Conservation (phyloP, 805 yeast species). For the Lachancea dasiensis region DNA sequence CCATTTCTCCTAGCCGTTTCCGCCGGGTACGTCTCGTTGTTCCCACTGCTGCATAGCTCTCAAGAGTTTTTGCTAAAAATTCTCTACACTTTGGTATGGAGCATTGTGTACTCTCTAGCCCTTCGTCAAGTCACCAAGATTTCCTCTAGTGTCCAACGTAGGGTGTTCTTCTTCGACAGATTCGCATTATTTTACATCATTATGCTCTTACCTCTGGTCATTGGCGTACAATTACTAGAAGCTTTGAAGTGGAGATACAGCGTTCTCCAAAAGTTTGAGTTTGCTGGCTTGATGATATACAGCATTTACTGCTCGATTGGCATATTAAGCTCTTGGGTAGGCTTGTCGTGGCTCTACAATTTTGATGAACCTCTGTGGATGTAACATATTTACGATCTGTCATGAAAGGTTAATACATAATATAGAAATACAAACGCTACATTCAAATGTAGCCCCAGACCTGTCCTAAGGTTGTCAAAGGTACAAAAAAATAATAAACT, state of each 20-base stretch:
- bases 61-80: conserved; percentile 76
- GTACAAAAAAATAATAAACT: too few relatives aligned
- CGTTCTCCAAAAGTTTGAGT: conserved; percentile 56
- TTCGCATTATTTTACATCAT: conserved; percentile 59
- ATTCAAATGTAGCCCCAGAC: neutral
- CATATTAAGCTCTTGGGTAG: conserved; percentile 79
- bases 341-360: conserved; percentile 82
- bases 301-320: conserved; percentile 88
- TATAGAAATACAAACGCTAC: conserved; percentile 4
- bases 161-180: conserved; percentile 66
- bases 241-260: conserved; percentile 50
- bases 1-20: conserved; percentile 67
- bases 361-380: conserved; percentile 71
- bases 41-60: conserved; percentile 78
- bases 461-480: too few relatives aligned
- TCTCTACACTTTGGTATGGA: conserved; percentile 78
- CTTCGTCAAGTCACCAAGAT: conserved; percentile 59
- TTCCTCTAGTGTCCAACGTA: conserved; percentile 36
- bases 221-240: conserved; percentile 42
- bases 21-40: conserved; percentile 80
- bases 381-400: conserved; percentile 4
- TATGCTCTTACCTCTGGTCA: conserved; percentile 61
- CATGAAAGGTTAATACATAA: conserved; percentile 4
- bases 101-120: conserved; percentile 65
- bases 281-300: conserved; percentile 70